A percentile compares a stretch with the other conserved stretches of the same genome.
These are phyloP conservation scores for Stereocaulon alpinum DNA, from an alignment of 495 filamentous ascomycete species.

Conservation along the genomic window DNA sequence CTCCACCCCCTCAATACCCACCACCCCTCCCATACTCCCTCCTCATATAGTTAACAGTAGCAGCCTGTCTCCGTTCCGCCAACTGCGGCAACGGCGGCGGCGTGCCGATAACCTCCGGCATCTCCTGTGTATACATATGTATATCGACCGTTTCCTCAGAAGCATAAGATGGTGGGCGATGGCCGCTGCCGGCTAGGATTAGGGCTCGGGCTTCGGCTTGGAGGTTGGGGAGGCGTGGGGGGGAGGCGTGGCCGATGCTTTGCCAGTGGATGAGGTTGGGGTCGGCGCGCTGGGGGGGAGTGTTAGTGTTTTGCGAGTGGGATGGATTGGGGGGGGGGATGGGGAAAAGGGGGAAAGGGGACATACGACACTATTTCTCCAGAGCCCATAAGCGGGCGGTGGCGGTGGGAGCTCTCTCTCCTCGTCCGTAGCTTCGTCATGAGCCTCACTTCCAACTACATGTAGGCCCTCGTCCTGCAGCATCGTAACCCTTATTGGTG, in stretches of 20 bases:
- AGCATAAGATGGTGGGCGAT: conserved; percentile 17
- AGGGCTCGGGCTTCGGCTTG: conserved; percentile 14
- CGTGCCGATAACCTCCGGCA: not conserved
- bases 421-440: not conserved
- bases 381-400: conserved; percentile 81
- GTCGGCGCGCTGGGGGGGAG: conserved; percentile 50
- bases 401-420: conserved; percentile 31
- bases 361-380: conserved; percentile 68
- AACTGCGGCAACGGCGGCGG: not conserved
- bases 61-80: conserved; percentile 8
- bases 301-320: not conserved
- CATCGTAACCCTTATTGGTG: conserved; percentile 53
- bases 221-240: not conserved
- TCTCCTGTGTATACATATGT: not conserved
- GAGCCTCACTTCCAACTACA: conserved; percentile 3
- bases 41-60: conserved; percentile 5
- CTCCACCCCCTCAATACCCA: no score
- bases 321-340: not conserved
- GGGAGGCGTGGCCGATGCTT: conserved; percentile 34
- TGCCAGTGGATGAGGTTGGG: conserved; percentile 75
- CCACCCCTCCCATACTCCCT: no score
- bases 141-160: conserved; percentile 2
- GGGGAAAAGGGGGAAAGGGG: not conserved
- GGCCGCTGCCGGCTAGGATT: conserved; percentile 16
- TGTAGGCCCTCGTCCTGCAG: conserved; percentile 49